These are phyloP conservation scores for Calocera cornea DNA, from an alignment of 768 basidiomycete genomes.

Conservation along the genomic window DNA sequence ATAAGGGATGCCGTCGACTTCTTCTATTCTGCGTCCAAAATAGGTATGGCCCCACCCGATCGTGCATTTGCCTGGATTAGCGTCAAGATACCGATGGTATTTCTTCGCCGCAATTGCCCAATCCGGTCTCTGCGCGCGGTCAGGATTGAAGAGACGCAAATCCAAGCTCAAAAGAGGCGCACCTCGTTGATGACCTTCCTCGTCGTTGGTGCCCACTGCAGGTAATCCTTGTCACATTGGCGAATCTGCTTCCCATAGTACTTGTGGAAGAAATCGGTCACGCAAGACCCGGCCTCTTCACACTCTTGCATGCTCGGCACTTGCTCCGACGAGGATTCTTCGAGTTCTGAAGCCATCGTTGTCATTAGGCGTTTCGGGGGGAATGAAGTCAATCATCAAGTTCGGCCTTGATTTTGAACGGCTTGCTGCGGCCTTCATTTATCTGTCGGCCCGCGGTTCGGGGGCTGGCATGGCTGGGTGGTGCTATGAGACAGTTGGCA, in stretches of 20 bases:
- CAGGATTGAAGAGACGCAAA: not conserved
- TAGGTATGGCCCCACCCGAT: not conserved
- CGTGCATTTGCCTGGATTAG: not conserved
- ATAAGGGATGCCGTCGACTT: too few relatives aligned
- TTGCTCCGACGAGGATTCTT: not conserved
- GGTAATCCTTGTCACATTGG: not conserved
- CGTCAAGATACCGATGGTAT: not conserved
- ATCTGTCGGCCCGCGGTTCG: too few relatives aligned
- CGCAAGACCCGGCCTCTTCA: not conserved
- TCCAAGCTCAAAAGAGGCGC: not conserved
- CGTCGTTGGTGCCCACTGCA: not conserved
- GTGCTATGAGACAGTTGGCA: too few relatives aligned
- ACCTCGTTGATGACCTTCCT: not conserved
- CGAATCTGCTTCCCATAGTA: not conserved
- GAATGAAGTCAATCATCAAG: too few relatives aligned
- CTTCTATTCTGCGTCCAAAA: too few relatives aligned
- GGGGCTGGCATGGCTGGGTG: too few relatives aligned
- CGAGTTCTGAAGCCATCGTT: not conserved
- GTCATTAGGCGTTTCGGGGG: too few relatives aligned
- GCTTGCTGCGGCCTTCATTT: too few relatives aligned
- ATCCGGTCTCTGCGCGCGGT: not conserved
- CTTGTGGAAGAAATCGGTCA: not conserved
- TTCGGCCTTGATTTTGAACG: too few relatives aligned
- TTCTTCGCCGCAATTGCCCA: not conserved
- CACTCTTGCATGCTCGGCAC: not conserved